Conservation (phyloP, 805 yeast species). For the Wickerhamiella sorbophila region DNA sequence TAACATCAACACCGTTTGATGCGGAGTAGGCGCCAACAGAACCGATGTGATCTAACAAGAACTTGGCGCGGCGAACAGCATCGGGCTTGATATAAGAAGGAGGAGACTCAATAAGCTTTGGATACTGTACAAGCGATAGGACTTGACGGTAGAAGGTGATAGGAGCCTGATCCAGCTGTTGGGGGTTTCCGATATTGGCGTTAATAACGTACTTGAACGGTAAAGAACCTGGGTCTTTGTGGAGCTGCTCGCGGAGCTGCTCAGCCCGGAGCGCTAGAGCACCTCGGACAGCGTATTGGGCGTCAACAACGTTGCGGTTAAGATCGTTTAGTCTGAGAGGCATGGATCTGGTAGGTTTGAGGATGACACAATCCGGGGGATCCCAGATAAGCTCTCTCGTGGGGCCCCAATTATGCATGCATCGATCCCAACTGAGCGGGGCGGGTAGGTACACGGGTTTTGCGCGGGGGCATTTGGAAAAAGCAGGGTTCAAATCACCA, state of each 20-base stretch:
- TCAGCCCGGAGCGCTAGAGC: constrained; percentile 88
- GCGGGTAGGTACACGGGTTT: no score
- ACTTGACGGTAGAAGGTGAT: constrained; percentile 92
- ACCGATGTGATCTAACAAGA: constrained; percentile 46
- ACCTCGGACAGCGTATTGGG: constrained; percentile 95
- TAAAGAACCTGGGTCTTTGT: constrained; percentile 41
- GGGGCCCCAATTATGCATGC: neutral
- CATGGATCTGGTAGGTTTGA: constrained; percentile 7
- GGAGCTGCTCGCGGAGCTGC: constrained; percentile 47
- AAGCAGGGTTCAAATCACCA: no score
- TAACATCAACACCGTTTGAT: constrained; percentile 69
- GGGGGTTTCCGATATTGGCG: constrained; percentile 97
- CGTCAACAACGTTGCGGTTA: constrained; percentile 62
- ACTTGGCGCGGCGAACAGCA: constrained; percentile 56
- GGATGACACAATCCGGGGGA: neutral
- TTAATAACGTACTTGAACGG: constrained; percentile 70
- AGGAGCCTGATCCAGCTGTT: constrained; percentile 88
- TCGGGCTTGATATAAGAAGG: constrained; percentile 32
- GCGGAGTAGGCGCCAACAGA: constrained; percentile 92
- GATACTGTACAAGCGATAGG: constrained; percentile 72
- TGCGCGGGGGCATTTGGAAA: no score
- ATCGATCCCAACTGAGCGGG: no score
- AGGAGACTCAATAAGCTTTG: constrained; percentile 39
- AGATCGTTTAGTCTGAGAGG: constrained; percentile 37
- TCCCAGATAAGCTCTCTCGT: neutral